Base-by-base conservation (phyloP, 805 yeast species). In the Hanseniaspora thailandica region DNA sequence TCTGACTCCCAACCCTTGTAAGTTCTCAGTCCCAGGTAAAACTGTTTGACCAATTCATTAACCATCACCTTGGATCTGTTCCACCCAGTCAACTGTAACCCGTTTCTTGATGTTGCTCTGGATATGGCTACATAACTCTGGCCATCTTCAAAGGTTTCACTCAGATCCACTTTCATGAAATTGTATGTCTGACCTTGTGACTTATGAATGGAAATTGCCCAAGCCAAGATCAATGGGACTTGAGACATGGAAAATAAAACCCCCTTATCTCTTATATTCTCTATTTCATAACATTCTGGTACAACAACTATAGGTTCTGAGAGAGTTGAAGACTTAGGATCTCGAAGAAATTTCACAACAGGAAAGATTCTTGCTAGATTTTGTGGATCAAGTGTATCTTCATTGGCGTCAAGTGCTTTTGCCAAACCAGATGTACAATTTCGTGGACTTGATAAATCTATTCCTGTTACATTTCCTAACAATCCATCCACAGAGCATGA, bases 71-170 rank as follows among this genome's bases (percentile, higher is more conserved):
- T 80, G 1, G 65, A 61, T 33, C 74, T 75, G 53, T 78, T 72
- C 65, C 93, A 90, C 59, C 86, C 81, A 52, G 79, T 64, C 2
- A 90, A 85, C 61, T 89, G 96, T 28, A 90, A 71, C 0, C 96
- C 96, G 4, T 80, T 79, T 60, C 95, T 74, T 20, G 84, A 76
- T 1, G 83, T 84, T 1, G 96, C 97, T 65, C 98, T 76, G 10
- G 96, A 86, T 33, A 90, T 69, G 0, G 97, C 98, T 31, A 90
- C 98, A 62, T 90, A 90, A 0, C 95, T 93, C 65, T 90, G 98
- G 0, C 98, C 98, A 49, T 78, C 81, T 63, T 89, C 97, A 66
- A 90, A 90, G 1, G 84, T 80, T 54, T 74, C 72, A 38, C 74
- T 71, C 56, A 90, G 71, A 64, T 93, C 95, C 5, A 90, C 95